Base-by-base conservation (phyloP, 352 stramenopile species). In the Globisporangium canariense region DNA sequence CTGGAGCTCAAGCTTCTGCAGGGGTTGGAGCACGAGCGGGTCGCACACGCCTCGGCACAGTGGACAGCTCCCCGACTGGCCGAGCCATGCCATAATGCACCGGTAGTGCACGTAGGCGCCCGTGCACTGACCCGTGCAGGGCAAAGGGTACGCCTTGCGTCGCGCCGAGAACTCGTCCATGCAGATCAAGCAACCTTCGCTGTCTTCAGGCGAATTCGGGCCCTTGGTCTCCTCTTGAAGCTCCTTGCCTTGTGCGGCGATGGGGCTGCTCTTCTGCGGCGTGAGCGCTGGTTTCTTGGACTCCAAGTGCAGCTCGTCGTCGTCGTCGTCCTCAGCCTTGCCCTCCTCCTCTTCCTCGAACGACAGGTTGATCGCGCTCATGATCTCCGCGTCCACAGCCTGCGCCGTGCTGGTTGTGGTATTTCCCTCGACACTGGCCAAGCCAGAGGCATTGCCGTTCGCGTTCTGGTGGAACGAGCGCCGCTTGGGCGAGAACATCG, bases 111-210 rank as follows among this genome's bases (percentile, higher is more conserved):
- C 87, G 43, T 66, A 90, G 6, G 86, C 87, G 32, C 87, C 87
- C 0, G 83, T 93, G 58, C 86, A 94, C 38, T 86, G 75, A 8
- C 86, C 84, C 3, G 83, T 85, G 43, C 87, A 96, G 2, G 87
- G 87, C 34, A 96, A 63, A n/a, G 87, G 87, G 46, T 96, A 96
- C 22, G 87, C 84, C 63, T 92, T 92, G 18, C 87, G 79, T 52
- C 86, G 71, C 18, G 81, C 83, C 45, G 85, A 91, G 78, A 96
- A 96, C 69, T 96, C 86, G 67, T 96, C 87, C 87, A 96, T 96
- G 58, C 87, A 96, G 57, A 96, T 96, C 5, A 96, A 62, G 66
- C 87, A 94, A 11, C 83, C 82, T 47, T 81, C 74, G 13, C 60
- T 69, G 34, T 81, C 71, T 22, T 66, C 68, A 3, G 66, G 65